Percentiles rank a stretch among this genome's conserved stretches.
phyloP scores from a whole-genome alignment of 768 basidiomycete species.

The Galerina sulciceps region DNA sequence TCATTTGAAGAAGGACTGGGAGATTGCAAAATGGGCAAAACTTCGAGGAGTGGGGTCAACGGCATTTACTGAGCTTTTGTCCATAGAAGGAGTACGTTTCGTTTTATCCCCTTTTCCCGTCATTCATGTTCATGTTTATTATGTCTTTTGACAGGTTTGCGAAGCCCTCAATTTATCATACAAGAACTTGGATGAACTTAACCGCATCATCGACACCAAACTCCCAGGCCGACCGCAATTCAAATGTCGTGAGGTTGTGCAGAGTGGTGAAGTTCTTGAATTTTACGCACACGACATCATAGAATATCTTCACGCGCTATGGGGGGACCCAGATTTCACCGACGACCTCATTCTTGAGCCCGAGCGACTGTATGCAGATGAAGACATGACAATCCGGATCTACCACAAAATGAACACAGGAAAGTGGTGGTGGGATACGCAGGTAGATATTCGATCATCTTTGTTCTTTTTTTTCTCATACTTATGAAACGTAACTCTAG shows the following conservation, averaged over 20 bases:
- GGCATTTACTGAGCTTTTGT: slow-evolving; percentile 30
- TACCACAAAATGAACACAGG: slow-evolving; percentile 7
- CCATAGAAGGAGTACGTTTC: slow-evolving; percentile 29
- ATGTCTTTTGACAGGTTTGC: slow-evolving; percentile 23
- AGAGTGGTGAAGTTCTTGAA: slow-evolving; percentile 11
- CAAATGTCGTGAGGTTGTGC: slow-evolving; percentile 25
- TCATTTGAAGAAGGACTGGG: slow-evolving; percentile 30
- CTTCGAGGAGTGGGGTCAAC: slow-evolving; percentile 30
- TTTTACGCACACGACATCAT: background rate
- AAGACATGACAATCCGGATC: background rate
- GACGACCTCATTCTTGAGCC: background rate
- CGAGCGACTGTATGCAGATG: background rate
- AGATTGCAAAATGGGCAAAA: slow-evolving; percentile 36
- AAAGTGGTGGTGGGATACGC: slow-evolving; percentile 7
- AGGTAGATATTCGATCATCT: background rate
- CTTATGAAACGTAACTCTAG: background rate
- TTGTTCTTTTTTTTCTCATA: background rate
- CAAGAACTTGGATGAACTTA: slow-evolving; percentile 27
- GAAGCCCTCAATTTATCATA: slow-evolving; percentile 31
- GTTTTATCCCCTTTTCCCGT: background rate
- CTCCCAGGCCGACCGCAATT: slow-evolving; percentile 33
- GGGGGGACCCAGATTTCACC: background rate
- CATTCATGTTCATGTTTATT: background rate
- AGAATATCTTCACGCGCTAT: background rate
- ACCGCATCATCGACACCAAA: slow-evolving; percentile 29